Conservation (phyloP, 352 stramenopile genomes). For the Peronospora belbahrii region DNA sequence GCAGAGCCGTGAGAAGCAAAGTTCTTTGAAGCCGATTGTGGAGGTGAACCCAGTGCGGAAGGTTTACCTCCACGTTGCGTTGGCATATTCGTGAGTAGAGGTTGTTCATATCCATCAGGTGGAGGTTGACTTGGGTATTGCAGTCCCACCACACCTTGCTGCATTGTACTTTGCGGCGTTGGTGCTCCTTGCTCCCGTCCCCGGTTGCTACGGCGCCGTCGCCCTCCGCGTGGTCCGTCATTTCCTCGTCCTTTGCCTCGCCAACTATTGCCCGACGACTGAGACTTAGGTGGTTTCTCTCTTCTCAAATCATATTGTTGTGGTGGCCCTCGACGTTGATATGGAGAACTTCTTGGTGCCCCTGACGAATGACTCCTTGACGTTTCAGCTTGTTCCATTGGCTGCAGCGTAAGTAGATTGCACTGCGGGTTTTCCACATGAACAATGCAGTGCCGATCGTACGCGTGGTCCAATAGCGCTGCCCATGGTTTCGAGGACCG, state of each 20-base stretch:
- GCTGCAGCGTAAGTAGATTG: constrained; percentile 63
- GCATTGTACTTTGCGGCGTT: constrained; percentile 15
- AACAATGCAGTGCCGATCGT: constrained; percentile 64
- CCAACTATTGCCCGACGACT: constrained; percentile 20
- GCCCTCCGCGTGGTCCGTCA: constrained; percentile 20
- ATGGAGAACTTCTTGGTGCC: constrained; percentile 11
- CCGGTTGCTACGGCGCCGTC: constrained; percentile 23
- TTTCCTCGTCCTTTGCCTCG: constrained; percentile 31
- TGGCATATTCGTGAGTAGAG: constrained; percentile 13
- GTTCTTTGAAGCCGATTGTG: constrained; percentile 10
- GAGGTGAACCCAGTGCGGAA: not conserved
- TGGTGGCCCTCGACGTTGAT: constrained; percentile 14
- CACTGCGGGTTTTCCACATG: constrained; percentile 72
- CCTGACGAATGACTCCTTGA: constrained; percentile 9
- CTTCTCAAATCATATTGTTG: constrained; percentile 13
- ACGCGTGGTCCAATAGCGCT: constrained; percentile 65
- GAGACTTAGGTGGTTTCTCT: not conserved
- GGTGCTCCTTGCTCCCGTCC: constrained; percentile 22
- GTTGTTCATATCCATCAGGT: constrained; percentile 16
- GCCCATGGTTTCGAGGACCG: constrained; percentile 81
- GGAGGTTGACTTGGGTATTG: constrained; percentile 21
- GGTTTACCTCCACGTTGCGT: constrained; percentile 11
- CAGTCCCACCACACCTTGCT: constrained; percentile 9
- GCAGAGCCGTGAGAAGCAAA: constrained; percentile 11
- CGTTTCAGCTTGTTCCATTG: constrained; percentile 34